Conservation (phyloP, 2,329 filamentous ascomycete genomes). For the Microascus cirrosus region DNA sequence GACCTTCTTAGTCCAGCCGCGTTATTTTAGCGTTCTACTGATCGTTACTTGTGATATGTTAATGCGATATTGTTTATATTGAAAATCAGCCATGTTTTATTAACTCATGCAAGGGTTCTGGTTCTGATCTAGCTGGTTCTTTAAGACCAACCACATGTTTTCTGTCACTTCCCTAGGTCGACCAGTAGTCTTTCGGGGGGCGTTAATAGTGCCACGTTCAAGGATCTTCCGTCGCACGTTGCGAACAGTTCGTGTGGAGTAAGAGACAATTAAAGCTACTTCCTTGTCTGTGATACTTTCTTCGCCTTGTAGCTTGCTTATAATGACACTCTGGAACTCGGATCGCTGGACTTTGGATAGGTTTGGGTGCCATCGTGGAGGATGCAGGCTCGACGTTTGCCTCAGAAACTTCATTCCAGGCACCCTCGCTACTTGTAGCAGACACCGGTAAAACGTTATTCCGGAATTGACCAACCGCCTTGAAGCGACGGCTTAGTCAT, state of each 20-base stretch:
- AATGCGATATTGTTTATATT: slow-evolving; percentile 6
- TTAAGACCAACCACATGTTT: slow-evolving; percentile 8
- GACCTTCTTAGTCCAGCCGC: slow-evolving; percentile 7
- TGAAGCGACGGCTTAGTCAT: too few relatives aligned
- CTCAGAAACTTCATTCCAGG: too few relatives aligned
- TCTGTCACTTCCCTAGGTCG: slow-evolving; percentile 9
- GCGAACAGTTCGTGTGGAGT: neutral
- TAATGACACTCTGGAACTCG: too few relatives aligned
- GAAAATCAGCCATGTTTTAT: slow-evolving; percentile 7
- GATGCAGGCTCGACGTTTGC: slow-evolving; percentile 4
- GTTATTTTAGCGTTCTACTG: slow-evolving; percentile 4
- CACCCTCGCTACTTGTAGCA: too few relatives aligned
- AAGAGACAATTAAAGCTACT: neutral
- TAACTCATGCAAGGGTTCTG: slow-evolving; percentile 8
- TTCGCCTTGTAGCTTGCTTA: neutral
- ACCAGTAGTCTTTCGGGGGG: slow-evolving; percentile 4
- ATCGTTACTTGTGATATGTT: slow-evolving; percentile 6
- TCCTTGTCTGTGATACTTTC: neutral
- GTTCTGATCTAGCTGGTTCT: slow-evolving; percentile 4
- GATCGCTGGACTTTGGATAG: slow-evolving; percentile 5
- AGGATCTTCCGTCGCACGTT: slow-evolving; percentile 5
- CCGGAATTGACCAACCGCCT: too few relatives aligned
- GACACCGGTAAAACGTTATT: too few relatives aligned
- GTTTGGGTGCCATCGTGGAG: slow-evolving; percentile 8
- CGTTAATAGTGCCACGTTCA: slow-evolving; percentile 7